Evolutionary conservation across 169 alveolate genomes (phyloP).

Genomic region (Eimeria brunetti): DNA sequence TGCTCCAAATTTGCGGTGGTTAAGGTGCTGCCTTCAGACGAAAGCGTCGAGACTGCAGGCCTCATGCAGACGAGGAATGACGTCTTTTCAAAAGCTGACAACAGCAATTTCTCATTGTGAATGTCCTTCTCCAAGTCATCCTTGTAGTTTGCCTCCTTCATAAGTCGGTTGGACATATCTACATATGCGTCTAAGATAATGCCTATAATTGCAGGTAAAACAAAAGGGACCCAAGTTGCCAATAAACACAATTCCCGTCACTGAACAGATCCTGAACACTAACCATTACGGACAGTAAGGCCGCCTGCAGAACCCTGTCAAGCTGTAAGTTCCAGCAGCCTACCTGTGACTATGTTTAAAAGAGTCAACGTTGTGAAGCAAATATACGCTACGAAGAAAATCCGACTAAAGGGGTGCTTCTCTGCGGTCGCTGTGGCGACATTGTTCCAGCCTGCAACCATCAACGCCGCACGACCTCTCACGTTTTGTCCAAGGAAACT

Average conservation of each 20-base stretch:
- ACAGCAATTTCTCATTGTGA: slow-evolving; percentile 56
- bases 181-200: slow-evolving; percentile 72
- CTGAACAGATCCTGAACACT: neutral
- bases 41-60: slow-evolving; percentile 41
- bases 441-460: slow-evolving; percentile 83
- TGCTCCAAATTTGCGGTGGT: slow-evolving; percentile 18
- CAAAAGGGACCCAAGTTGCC: neutral
- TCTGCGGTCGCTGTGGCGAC: slow-evolving; percentile 85
- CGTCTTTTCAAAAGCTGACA: slow-evolving; percentile 69
- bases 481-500: too few species aligned
- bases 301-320: neutral
- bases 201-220: neutral
- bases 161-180: slow-evolving; percentile 71
- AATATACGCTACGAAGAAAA: slow-evolving; percentile 85
- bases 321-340: slow-evolving; percentile 13
- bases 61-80: slow-evolving; percentile 52
- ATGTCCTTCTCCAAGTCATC: slow-evolving; percentile 63
- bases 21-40: slow-evolving; percentile 9
- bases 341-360: slow-evolving; percentile 87
- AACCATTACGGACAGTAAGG: neutral
- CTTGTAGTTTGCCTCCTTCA: slow-evolving; percentile 70
- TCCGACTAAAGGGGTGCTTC: slow-evolving; percentile 82
- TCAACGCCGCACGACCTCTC: neutral
- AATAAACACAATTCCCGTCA: neutral
- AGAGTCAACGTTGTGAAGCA: slow-evolving; percentile 86